These are phyloP conservation scores for Alternaria sp. DNA, from an alignment of 2,329 filamentous ascomycete genomes.

Conservation along the genomic window DNA sequence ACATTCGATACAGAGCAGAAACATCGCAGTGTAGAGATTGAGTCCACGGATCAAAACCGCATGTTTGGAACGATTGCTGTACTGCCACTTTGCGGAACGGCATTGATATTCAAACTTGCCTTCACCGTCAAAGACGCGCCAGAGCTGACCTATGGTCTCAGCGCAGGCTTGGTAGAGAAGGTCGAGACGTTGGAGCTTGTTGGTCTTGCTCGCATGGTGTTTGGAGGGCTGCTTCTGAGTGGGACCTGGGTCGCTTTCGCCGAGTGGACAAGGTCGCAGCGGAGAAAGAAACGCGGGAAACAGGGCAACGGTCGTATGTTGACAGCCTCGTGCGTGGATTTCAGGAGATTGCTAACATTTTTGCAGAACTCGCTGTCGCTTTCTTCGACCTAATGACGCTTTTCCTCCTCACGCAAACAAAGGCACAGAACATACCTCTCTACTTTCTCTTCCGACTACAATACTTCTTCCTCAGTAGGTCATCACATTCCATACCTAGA, in stretches of 20 bases:
- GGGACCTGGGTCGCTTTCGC: constrained; percentile 40
- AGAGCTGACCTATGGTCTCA: constrained; percentile 67
- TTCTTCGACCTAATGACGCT: constrained; percentile 72
- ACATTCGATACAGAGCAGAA: constrained; percentile 31
- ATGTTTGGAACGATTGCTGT: constrained; percentile 43
- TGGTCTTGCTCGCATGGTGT: constrained; percentile 47
- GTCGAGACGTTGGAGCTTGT: constrained; percentile 53
- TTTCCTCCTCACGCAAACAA: constrained; percentile 86
- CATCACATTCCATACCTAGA: not conserved
- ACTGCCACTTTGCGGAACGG: constrained; percentile 60
- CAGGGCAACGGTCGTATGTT: constrained; percentile 41
- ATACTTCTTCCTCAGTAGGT: constrained; percentile 61
- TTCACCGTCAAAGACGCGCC: constrained; percentile 90
- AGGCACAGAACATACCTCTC: constrained; percentile 84
- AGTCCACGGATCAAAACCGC: constrained; percentile 38
- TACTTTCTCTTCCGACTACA: constrained; percentile 78
- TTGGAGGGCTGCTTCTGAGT: constrained; percentile 47
- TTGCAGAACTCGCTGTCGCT: constrained; percentile 60
- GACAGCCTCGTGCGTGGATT: no score
- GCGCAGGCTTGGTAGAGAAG: constrained; percentile 56
- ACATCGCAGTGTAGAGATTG: constrained; percentile 25
- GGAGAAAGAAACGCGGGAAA: constrained; percentile 19
- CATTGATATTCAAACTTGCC: constrained; percentile 85
- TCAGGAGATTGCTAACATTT: constrained; percentile 1
- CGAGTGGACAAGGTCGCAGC: constrained; percentile 37